Conservation (phyloP, 805 yeast species). For the Suhomyces sp. region DNA sequence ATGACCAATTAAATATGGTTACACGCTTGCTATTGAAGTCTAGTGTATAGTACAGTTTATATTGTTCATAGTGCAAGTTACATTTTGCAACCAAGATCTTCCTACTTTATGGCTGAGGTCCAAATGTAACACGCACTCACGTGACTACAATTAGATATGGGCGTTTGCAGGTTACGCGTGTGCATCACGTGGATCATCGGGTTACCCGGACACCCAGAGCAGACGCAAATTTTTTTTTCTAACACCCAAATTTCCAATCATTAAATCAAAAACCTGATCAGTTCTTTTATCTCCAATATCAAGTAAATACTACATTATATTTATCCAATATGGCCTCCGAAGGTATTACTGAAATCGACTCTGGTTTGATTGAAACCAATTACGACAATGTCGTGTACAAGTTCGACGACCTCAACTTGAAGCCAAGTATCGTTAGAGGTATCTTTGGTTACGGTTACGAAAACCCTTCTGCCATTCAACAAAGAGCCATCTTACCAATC, state of each 20-base stretch:
- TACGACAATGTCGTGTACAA: conserved; percentile 82
- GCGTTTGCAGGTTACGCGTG: no score
- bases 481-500: conserved; percentile 94
- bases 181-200: conserved; percentile 4
- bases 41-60: no score
- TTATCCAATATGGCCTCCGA: conserved; percentile 49
- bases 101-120: no score
- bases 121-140: no score
- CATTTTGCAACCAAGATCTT: no score
- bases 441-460: conserved; percentile 92
- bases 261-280: conserved; percentile 6
- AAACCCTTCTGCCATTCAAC: conserved; percentile 95
- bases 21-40: no score
- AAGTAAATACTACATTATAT: neutral
- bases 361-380: conserved; percentile 87
- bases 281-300: conserved; percentile 2
- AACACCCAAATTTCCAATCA: conserved; percentile 6
- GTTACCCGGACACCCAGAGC: conserved; percentile 11
- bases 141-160: no score
- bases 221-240: conserved; percentile 13
- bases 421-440: conserved; percentile 71
- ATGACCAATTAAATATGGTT: no score
- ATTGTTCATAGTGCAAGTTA: no score
- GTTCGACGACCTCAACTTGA: conserved; percentile 74
- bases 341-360: conserved; percentile 77